Conservation (phyloP, 192 early-diverging fungal species). For the Dissophora globulifera region DNA sequence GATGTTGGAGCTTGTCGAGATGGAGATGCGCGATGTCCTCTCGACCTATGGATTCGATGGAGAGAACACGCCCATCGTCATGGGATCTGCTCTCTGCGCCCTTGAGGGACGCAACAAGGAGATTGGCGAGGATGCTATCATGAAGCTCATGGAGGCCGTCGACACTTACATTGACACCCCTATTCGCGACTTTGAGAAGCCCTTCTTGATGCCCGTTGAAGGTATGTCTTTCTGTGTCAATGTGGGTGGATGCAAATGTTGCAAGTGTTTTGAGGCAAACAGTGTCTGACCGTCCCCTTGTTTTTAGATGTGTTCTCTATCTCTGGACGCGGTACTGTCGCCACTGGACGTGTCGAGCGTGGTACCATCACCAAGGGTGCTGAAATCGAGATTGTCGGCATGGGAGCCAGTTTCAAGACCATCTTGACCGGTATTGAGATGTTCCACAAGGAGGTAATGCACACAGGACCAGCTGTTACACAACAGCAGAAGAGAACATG, state of each 20-base stretch:
- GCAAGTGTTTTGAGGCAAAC: too few species aligned
- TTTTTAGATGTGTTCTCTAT: constrained; percentile 93
- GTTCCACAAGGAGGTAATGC: constrained; percentile 96
- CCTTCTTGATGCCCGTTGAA: constrained; percentile 99
- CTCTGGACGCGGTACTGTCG: constrained; percentile 96
- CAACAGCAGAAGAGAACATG: too few species aligned
- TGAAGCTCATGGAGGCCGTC: constrained; percentile 93
- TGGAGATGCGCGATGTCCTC: constrained; percentile 98
- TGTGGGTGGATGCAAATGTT: too few species aligned
- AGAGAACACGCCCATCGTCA: constrained; percentile 90
- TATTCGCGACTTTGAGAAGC: constrained; percentile 94
- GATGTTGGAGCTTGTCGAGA: constrained; percentile 98
- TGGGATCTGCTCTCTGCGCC: constrained; percentile 95
- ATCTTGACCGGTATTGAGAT: constrained; percentile 98
- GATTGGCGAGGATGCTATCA: constrained; percentile 89
- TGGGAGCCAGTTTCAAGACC: constrained; percentile 89
- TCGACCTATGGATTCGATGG: constrained; percentile 92
- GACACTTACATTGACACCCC: constrained; percentile 94
- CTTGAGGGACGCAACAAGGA: constrained; percentile 92
- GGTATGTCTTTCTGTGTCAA: constrained; percentile 50
- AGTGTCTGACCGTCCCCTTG: too few species aligned
- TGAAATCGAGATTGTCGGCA: constrained; percentile 98
- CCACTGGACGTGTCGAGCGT: constrained; percentile 95
- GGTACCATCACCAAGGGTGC: constrained; percentile 92
- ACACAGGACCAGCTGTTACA: too few species aligned